Percentiles rank a stretch among this genome's conserved stretches.
These are phyloP conservation scores for Talaromyces stipitatus DNA, from an alignment of 495 filamentous ascomycete species.

Conservation along the genomic window DNA sequence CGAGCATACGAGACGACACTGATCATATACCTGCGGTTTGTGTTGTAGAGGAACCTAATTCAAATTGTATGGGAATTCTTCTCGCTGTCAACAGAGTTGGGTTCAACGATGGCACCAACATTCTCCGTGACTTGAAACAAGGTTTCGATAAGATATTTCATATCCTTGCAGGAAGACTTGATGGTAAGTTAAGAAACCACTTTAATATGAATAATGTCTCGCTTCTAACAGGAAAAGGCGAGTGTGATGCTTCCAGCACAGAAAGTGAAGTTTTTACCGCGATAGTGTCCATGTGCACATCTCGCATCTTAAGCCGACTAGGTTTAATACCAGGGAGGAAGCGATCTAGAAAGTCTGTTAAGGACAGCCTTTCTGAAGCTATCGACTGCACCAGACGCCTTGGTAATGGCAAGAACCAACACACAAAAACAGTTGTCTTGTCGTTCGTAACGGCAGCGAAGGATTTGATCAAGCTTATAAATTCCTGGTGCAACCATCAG, in stretches of 20 bases:
- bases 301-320: slow-evolving; percentile 19
- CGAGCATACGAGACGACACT: slow-evolving; percentile 13
- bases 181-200: slow-evolving; percentile 14
- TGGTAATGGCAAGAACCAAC: slow-evolving; percentile 7
- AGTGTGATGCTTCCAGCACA: slow-evolving; percentile 6
- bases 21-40: slow-evolving; percentile 21
- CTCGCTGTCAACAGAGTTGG: slow-evolving; percentile 18
- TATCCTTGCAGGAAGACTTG: slow-evolving; percentile 15
- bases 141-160: slow-evolving; percentile 18
- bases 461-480: slow-evolving; percentile 7
- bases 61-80: slow-evolving; percentile 11
- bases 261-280: slow-evolving; percentile 13
- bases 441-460: slow-evolving; percentile 9
- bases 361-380: slow-evolving; percentile 9
- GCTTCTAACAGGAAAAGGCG: background rate
- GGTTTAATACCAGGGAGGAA: slow-evolving; percentile 18
- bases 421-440: slow-evolving; percentile 8
- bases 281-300: slow-evolving; percentile 17
- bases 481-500: slow-evolving; percentile 6
- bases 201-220: slow-evolving; percentile 1
- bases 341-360: slow-evolving; percentile 10
- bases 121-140: slow-evolving; percentile 11
- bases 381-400: slow-evolving; percentile 10
- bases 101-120: slow-evolving; percentile 9
- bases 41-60: slow-evolving; percentile 18